Base-by-base conservation (phyloP, 2,329 filamentous ascomycete genomes). In the Aspergillus pseudoterreus region DNA sequence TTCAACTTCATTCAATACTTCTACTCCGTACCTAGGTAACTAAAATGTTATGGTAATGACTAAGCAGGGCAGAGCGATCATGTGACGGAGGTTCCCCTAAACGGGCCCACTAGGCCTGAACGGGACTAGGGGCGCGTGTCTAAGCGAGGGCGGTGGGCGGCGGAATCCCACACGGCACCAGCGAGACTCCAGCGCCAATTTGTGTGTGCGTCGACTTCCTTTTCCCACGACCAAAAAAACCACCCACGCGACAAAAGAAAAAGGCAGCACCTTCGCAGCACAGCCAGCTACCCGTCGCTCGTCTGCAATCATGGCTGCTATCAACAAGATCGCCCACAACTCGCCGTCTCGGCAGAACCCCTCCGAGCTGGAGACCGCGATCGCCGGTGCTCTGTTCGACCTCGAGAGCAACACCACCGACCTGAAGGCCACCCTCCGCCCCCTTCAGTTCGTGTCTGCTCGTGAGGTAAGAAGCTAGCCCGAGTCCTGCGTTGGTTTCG, bases 401-500 rank as follows among this genome's bases (percentile, higher is more conserved):
- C 90, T 99, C 80, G 94, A 99, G 90, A 92, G 86, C 82, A 96
- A 96, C 87, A 96, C 94, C 74, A 83, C 91, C 77, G 94, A 99
- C 81, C 89, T 99, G 81, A 95, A 92, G 88, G 85, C 84, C 73
- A 88, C 91, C 69, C 88, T 99, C 75, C 88, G 94, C 75, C 94
- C 94, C 78, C 87, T 99, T 80, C 94, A 99, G 85, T 92, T 99
- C 80, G 90, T 95, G 77, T 95, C 90, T 81, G 94, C 94, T 76
- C 90, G 92, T 79, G 94, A 99, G 92, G 94, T 99, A 88, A 91
- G 91, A 62, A n/a, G 11, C 39, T 42, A 19, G 39, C 15, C 59
- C 58, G 38, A 11, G 11, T 43, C 14, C 33, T 43, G 47, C 19
- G 39, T 42, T 12, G 11, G 15, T 42, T 42, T 17, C 19, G 39